A percentile compares a stretch with the other conserved stretches of the same genome.
These are phyloP conservation scores for Heliamphora exappendiculata DNA, from an alignment of 148 eudicot species.

Conservation along the genomic window DNA sequence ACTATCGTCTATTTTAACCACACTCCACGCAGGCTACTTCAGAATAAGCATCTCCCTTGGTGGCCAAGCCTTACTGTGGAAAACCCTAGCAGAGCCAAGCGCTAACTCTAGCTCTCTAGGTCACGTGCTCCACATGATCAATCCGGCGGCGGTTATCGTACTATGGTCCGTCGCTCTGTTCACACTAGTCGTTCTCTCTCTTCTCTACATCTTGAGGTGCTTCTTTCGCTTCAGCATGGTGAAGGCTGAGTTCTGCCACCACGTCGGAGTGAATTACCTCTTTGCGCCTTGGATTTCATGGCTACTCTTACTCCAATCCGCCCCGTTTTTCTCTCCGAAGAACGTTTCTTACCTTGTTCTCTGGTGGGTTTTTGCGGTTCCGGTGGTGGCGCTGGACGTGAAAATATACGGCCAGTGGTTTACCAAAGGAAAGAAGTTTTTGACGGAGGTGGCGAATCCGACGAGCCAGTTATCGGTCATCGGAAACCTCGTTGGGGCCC, in stretches of 20 bases:
- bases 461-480: conserved; percentile 40
- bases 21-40: conserved; percentile 42
- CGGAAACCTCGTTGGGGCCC: conserved; percentile 46
- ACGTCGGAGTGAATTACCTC: conserved; percentile 61
- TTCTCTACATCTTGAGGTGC: conserved; percentile 28
- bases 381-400: conserved; percentile 34
- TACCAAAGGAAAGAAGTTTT: conserved; percentile 33
- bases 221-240: conserved; percentile 29
- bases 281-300: conserved; percentile 67
- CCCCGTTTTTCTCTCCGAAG: conserved; percentile 31
- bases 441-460: conserved; percentile 39
- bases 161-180: conserved; percentile 36
- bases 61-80: conserved; percentile 44
- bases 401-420: conserved; percentile 52
- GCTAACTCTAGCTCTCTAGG: conserved; percentile 9
- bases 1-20: too few species aligned
- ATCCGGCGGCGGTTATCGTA: conserved; percentile 19
- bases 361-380: conserved; percentile 39
- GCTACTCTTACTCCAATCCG: conserved; percentile 51
- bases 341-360: conserved; percentile 11
- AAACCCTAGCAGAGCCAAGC: conserved; percentile 28
- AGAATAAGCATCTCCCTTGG: conserved; percentile 38
- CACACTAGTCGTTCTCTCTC: conserved; percentile 10
- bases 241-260: conserved; percentile 47
- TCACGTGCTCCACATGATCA: conserved; percentile 16